Base-by-base conservation (phyloP, 73 alveolate genomes). In the Effrenium voratum region DNA sequence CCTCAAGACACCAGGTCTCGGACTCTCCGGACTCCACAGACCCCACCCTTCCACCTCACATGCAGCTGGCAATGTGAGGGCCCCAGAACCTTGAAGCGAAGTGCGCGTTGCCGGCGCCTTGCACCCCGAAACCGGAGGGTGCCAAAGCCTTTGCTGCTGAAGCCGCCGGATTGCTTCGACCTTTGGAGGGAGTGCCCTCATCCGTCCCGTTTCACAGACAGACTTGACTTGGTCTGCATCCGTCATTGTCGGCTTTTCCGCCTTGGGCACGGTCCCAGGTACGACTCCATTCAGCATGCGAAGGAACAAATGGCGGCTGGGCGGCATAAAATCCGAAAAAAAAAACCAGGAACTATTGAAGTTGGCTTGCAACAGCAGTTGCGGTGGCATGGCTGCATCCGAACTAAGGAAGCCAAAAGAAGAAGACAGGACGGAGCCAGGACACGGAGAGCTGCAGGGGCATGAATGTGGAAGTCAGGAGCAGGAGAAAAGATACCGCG, bases 111-210 rank as follows among this genome's bases (percentile, higher is more conserved):
- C n/a, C n/a, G n/a, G n/a, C n/a, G n/a, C n/a, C n/a, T n/a, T n/a
- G n/a, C n/a, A n/a, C n/a, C n/a, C n/a, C n/a, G n/a, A n/a, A n/a
- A n/a, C n/a, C n/a, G n/a, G 30, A 87, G 95, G 95, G 84, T 66
- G 22, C 95, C 95, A 0, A 87, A 87, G 95, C 95, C 95, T 24
- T 22, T 47, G 4, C 84, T 87, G 26, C 40, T 59, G 85, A 87
- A 87, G 50, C 85, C 84, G 6, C 95, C 66, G 12, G 95, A 87
- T 49, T 87, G 95, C 47, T 87, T 63, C 70, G 95, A 87, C 84
- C 68, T 87, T 2, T 87, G 84, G 95, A 68, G 95, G 26, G 95
- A 87, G 95, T 26, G 40, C 60, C 46, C n/a, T 44, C 2, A n/a
- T 70, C 32, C 47, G 28, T 38, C 30, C 34, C 19, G 22, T 36